Percentiles rank a stretch among this genome's conserved stretches.
These are phyloP conservation scores for Tricholomella constricta DNA, from an alignment of 768 basidiomycete species.

Conservation along the genomic window DNA sequence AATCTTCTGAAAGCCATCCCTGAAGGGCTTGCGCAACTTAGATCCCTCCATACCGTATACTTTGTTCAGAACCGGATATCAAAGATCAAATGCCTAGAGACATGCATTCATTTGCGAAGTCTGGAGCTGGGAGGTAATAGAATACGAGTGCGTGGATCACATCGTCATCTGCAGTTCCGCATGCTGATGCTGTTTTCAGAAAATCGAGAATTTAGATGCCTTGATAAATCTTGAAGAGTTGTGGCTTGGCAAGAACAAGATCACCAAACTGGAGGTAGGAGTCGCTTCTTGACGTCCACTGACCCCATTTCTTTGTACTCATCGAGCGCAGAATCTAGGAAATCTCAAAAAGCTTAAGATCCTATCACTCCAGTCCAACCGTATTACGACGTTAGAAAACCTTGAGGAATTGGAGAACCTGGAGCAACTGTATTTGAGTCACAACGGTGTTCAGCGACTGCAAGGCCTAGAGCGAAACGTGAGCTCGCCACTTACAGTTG, in stretches of 20 bases:
- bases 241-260: conserved; percentile 99
- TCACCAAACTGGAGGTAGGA: conserved; percentile 77
- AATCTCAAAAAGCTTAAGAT: conserved; percentile 76
- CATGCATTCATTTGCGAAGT: conserved; percentile 62
- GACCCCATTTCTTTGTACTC: background rate
- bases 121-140: conserved; percentile 94
- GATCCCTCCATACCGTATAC: conserved; percentile 75
- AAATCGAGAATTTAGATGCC: conserved; percentile 83
- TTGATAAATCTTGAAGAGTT: conserved; percentile 86
- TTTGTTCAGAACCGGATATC: conserved; percentile 97
- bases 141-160: conserved; percentile 65
- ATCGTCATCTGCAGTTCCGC: background rate
- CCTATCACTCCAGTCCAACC: conserved; percentile 90
- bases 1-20: conserved; percentile 81
- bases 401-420: conserved; percentile 71
- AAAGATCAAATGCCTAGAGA: conserved; percentile 67
- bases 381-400: conserved; percentile 85
- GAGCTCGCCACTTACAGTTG: conserved; percentile 20
- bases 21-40: conserved; percentile 57
- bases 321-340: conserved; percentile 57
- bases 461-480: conserved; percentile 90
- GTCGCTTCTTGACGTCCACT: background rate
- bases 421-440: conserved; percentile 91
- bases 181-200: conserved; percentile 44
- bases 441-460: conserved; percentile 84